Base-by-base conservation (phyloP, 768 basidiomycete species). In the Xerocomus potaroensis region DNA sequence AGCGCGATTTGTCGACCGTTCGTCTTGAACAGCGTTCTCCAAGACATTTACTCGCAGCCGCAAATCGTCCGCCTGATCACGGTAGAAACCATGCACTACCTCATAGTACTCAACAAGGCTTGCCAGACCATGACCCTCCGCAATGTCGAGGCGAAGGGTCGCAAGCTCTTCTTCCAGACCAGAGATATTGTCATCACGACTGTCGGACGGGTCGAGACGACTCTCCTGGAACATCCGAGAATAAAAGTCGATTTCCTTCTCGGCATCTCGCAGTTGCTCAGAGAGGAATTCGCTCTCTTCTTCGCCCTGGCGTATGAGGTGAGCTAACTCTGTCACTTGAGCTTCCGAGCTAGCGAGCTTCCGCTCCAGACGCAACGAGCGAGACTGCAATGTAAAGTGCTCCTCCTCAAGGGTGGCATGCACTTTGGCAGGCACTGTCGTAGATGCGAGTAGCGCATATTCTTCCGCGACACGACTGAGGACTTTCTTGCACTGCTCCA, bases 341-440 rank as follows among this genome's bases (percentile, higher is more conserved):
- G 67, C 79, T 45, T 87, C 81, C 5, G 83, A 71, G 56, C 83
- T 84, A 32, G 77, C 78, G 12, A 87, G 69, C 61, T 83, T 86
- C 49, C 86, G 79, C 54, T 84, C 79, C 11, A 87, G 66, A 23
- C 84, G 79, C 22, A 72, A 62, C 21, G 69, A 64, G 8, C 70
- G 74, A 9, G 77, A 52, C 45, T 74, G 73, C 24, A 74, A 49
- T 4, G 61, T 52, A 2, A 64, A 45, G 47, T 74, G 63, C 23
- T 74, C 68, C 26, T 68, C 63, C 58, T 71, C 69, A 29, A 84
- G 69, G 7, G 57, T 51, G 16, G 58, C 57, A 50, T 77, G 66
- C 1, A 64, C 59, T 19, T 64, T 50, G 33, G 55, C 51, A 6
- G 72, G 55, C 11, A 81, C 69, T 3, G 76, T 71, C 24, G 67